phyloP scores from a whole-genome alignment of 768 basidiomycete species.

The Lactarius deliciosus region DNA sequence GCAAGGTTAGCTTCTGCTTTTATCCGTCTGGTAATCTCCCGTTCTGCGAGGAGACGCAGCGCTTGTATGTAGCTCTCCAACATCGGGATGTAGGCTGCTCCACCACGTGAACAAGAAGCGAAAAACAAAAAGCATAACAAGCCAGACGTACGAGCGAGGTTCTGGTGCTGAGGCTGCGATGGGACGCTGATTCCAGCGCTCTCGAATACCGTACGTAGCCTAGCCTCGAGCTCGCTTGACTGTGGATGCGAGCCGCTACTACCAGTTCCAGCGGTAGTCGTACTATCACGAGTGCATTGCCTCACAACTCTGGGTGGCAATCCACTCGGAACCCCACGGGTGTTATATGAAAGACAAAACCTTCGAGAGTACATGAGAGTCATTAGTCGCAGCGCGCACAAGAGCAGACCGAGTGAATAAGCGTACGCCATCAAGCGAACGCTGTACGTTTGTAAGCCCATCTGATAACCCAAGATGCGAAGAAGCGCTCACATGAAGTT shows the following conservation, averaged over 20 bases:
- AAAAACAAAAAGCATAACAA: too few relatives aligned
- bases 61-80: slow-evolving; percentile 1
- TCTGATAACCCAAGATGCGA: neutral
- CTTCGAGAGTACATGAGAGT: slow-evolving; percentile 1
- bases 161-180: neutral
- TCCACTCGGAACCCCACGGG: slow-evolving; percentile 2
- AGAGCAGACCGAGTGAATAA: neutral
- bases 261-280: neutral
- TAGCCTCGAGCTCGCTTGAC: slow-evolving; percentile 10
- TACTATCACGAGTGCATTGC: neutral
- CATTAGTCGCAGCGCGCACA: neutral
- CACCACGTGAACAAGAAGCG: slow-evolving; percentile 5
- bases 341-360: slow-evolving; percentile 5
- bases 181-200: slow-evolving; percentile 14
- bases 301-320: neutral
- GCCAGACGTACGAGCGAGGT: slow-evolving; percentile 15
- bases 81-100: slow-evolving; percentile 2
- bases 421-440: slow-evolving; percentile 18
- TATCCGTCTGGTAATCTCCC: slow-evolving; percentile 1
- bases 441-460: slow-evolving; percentile 12
- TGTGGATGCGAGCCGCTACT: neutral
- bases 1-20: slow-evolving; percentile 18
- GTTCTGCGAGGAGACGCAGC: neutral
- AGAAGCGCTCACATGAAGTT: slow-evolving; percentile 10
- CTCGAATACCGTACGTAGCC: slow-evolving; percentile 4